Base-by-base conservation (phyloP, 2,329 filamentous ascomycete genomes). In the Aspergillus sp. region DNA sequence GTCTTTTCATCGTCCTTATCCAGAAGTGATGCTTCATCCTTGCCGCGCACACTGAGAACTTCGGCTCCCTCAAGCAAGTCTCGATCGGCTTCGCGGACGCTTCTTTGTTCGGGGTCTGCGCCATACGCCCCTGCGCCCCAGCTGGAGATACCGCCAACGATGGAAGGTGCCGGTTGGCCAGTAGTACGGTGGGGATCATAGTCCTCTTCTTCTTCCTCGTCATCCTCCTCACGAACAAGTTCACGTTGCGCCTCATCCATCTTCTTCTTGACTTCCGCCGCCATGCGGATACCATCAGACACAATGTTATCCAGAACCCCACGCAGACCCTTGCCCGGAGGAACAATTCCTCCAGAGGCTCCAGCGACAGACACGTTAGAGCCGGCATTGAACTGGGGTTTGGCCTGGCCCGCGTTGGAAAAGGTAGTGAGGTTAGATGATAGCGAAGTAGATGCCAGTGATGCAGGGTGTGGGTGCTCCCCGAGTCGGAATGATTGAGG, bases 241-340 rank as follows among this genome's bases (percentile, higher is more conserved):
- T 97, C 91, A 55, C 83, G 84, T 67, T 96, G 90, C 3, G 91
- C 91, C 63, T 98, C 93, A 50, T 98, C 91, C 85, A 97, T 95
- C 36, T 90, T 79, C 57, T 90, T 82, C 53, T 87, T 79, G 40
- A 98, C 91, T 65, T 98, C 93, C 1, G 86, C 88, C 0, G 93
- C 93, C 46, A 97, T 91, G 30, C 91, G 85, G 83, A 97, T 96
- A 34, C 93, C 93, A 62, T 98, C 93, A 2, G 87, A 95, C 51
- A 97, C 93, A 57, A 98, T 97, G 57, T 95, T 95, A 70, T 98
- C 93, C 33, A 98, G 74, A 46, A 98, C 93, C 13, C 93, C 93
- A 34, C 93, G 80, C 1, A 98, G 77, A 19, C 93, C 89, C 52
- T 90, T 86, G 12, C 78, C 77, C 1, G 81, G 76, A 37, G 75